phyloP scores from a whole-genome alignment of 257 asterid genomes.

The Solanum chiquidenum region DNA sequence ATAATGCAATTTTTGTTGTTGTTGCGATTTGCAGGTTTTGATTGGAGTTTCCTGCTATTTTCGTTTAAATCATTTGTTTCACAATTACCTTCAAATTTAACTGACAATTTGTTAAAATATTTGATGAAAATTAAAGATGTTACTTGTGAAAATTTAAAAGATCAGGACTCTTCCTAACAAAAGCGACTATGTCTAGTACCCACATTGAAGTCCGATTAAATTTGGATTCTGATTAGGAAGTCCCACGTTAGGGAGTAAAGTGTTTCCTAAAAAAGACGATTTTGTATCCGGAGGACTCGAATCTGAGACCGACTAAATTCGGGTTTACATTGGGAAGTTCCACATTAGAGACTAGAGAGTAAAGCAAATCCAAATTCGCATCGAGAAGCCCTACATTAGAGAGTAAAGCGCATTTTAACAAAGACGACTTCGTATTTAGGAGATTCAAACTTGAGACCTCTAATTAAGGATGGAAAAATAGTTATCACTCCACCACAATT shows the following conservation, averaged over 20 bases:
- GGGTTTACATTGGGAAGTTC: background rate
- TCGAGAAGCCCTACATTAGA: background rate
- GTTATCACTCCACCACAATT: too few relatives aligned
- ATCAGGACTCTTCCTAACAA: background rate
- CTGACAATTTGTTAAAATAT: background rate
- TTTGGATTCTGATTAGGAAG: background rate
- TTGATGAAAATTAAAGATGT: background rate
- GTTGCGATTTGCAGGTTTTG: background rate
- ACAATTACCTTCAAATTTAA: background rate
- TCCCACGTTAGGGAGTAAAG: background rate
- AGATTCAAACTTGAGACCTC: background rate
- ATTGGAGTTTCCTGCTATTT: background rate
- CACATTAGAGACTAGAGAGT: background rate
- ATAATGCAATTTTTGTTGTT: background rate
- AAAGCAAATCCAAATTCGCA: background rate
- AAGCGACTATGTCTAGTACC: accelerated
- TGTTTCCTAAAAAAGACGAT: background rate
- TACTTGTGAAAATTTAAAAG: background rate
- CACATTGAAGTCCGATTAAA: too few relatives aligned
- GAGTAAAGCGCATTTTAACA: too few relatives aligned
- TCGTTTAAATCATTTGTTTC: background rate
- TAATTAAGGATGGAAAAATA: too few relatives aligned
- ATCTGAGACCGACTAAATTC: background rate
- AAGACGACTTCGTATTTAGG: accelerated
- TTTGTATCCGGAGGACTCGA: background rate